phyloP scores from a whole-genome alignment of 2,329 filamentous ascomycete genomes.

The Colletotrichum cuscutae region DNA sequence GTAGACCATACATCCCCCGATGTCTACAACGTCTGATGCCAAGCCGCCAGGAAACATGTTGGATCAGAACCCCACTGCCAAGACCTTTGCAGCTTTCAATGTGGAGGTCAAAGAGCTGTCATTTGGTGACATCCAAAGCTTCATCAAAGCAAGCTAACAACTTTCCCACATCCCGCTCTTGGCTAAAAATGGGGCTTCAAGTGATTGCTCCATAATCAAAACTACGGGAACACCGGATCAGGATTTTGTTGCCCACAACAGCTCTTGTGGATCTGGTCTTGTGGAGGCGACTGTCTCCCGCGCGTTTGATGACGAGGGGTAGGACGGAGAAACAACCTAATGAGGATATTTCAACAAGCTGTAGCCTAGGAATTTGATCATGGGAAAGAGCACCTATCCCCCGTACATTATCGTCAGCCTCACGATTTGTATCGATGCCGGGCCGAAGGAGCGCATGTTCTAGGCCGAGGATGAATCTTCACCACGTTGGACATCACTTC shows the following conservation, averaged over 20 bases:
- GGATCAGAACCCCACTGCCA: background rate
- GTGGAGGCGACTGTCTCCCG: background rate
- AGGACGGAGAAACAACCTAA: background rate
- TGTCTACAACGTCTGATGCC: background rate
- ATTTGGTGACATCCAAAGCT: constrained; percentile 13
- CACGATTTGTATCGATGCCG: background rate
- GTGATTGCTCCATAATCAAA: constrained; percentile 1
- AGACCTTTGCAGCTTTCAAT: background rate
- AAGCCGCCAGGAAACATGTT: background rate
- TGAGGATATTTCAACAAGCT: background rate
- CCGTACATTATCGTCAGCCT: background rate
- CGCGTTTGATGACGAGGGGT: background rate
- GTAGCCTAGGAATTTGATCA: background rate
- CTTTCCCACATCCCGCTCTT: constrained; percentile 6
- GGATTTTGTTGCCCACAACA: background rate
- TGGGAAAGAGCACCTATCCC: background rate
- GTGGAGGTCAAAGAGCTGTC: background rate
- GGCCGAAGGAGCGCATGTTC: background rate
- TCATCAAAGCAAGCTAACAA: constrained; percentile 3
- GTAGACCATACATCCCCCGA: background rate
- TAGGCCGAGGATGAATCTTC: background rate
- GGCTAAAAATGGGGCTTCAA: background rate
- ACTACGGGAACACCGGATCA: background rate
- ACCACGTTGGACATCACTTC: background rate
- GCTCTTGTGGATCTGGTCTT: background rate